A percentile compares a stretch with the other conserved stretches of the same genome.
Conservation (phyloP, 1,284 basidiomycete genomes). For the Austroboletus olivaceoglutinosus region DNA sequence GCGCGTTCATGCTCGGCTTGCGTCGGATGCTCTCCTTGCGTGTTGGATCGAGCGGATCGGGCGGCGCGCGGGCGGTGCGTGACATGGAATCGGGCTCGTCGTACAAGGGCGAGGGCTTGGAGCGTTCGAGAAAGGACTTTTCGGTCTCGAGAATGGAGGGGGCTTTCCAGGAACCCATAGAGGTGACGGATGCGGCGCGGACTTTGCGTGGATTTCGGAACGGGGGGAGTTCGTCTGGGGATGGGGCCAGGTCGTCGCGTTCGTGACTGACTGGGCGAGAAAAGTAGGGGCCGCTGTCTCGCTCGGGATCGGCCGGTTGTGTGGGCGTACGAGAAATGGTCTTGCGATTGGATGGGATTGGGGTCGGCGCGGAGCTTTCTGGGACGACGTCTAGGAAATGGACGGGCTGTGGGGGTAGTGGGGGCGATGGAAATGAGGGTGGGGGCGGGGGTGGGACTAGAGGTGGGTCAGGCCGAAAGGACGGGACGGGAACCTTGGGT, state of each 20-base stretch:
- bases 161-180: constrained; percentile 27
- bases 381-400: constrained; percentile 3
- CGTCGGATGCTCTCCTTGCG: constrained; percentile 31
- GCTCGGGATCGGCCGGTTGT: constrained; percentile 20
- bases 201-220: constrained; percentile 21
- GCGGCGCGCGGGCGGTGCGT: constrained; percentile 18
- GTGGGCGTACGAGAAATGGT: constrained; percentile 18
- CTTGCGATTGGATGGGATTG: constrained; percentile 13
- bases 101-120: constrained; percentile 17
- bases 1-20: constrained; percentile 27
- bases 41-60: constrained; percentile 22
- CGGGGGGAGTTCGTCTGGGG: constrained; percentile 20
- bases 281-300: constrained; percentile 18
- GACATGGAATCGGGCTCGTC: constrained; percentile 29
- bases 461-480: constrained; percentile 6
- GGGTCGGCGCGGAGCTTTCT: constrained; percentile 11
- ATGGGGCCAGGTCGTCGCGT: constrained; percentile 17
- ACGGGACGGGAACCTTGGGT: constrained; percentile 9
- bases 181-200: constrained; percentile 31
- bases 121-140: constrained; percentile 20
- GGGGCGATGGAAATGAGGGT: background rate
- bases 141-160: constrained; percentile 28
- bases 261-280: constrained; percentile 15
- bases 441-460: background rate
- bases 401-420: background rate